These are phyloP conservation scores for Cucurbita pepo DNA, from an alignment of 306 rosid species.

Conservation along the genomic window DNA sequence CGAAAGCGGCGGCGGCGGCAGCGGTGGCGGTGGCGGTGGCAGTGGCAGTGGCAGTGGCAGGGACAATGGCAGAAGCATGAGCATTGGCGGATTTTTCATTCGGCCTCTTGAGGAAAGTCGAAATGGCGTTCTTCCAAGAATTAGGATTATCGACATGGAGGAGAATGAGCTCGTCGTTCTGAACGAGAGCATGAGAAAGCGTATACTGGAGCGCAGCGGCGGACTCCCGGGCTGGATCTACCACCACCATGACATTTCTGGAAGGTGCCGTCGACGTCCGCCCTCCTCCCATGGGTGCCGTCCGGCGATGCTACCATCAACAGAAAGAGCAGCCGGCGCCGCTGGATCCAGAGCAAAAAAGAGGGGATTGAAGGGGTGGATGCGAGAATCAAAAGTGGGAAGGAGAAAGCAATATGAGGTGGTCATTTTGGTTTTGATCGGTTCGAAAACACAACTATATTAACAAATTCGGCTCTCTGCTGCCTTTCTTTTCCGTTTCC, in stretches of 20 bases:
- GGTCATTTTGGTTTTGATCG: conserved; percentile 15
- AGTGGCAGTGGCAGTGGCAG: neutral
- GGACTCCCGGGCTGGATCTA: conserved; percentile 62
- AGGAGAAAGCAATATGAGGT: conserved; percentile 10
- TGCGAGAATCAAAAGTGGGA: neutral
- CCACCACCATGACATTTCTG: conserved; percentile 52
- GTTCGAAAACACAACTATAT: conserved; percentile 13
- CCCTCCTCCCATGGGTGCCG: conserved; percentile 23
- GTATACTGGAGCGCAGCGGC: conserved; percentile 59
- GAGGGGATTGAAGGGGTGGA: neutral
- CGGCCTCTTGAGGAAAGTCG: conserved; percentile 43
- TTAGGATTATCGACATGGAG: conserved; percentile 36
- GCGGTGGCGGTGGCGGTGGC: conserved; percentile 11
- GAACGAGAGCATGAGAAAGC: conserved; percentile 36
- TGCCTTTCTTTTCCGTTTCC: neutral
- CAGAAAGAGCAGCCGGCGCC: neutral
- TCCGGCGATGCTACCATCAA: neutral
- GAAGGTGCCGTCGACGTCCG: neutral
- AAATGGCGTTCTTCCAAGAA: conserved; percentile 35
- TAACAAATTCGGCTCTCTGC: conserved; percentile 5
- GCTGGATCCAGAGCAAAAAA: neutral
- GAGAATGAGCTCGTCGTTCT: conserved; percentile 59
- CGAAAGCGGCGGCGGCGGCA: conserved; percentile 11
- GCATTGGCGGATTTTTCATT: conserved; percentile 8
- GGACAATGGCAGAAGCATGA: conserved; percentile 2